Conservation (phyloP, 345 rosid species). For the Populus alba region DNA sequence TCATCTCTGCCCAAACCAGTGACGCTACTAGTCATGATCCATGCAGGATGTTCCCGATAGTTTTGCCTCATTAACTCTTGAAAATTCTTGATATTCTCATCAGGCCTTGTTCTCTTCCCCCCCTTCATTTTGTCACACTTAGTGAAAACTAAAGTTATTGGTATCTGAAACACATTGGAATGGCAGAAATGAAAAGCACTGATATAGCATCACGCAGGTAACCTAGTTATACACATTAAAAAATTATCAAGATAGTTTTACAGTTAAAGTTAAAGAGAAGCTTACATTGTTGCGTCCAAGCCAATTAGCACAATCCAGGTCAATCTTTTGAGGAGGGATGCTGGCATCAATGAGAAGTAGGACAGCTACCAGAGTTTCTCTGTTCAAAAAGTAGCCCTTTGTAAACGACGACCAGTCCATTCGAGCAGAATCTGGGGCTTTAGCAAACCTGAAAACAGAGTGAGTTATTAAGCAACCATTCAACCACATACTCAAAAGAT, state of each 20-base stretch:
- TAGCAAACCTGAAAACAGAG: conserved; percentile 57
- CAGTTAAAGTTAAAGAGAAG: conserved; percentile 1
- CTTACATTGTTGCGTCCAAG: conserved; percentile 82
- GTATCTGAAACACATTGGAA: conserved; percentile 49
- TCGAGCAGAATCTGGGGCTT: conserved; percentile 73
- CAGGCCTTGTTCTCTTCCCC: conserved; percentile 69
- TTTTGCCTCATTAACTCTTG: conserved; percentile 65
- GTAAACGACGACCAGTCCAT: conserved; percentile 93
- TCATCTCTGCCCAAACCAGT: conserved; percentile 84
- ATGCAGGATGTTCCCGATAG: conserved; percentile 62
- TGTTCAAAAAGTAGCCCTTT: conserved; percentile 83
- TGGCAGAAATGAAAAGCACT: not conserved
- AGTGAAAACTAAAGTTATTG: conserved; percentile 81
- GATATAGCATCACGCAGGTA: not conserved
- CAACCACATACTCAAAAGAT: not conserved
- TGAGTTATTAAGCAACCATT: not conserved
- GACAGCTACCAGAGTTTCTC: conserved; percentile 68
- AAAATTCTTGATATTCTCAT: conserved; percentile 70
- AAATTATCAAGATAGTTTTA: not conserved
- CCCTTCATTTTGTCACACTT: conserved; percentile 86
- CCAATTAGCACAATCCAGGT: conserved; percentile 94
- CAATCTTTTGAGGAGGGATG: conserved; percentile 89
- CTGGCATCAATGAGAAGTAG: conserved; percentile 88
- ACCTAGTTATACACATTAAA: not conserved
- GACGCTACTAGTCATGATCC: conserved; percentile 95